phyloP scores from a whole-genome alignment of 2,329 filamentous ascomycete species.

The Diaporthe citrichinensis region DNA sequence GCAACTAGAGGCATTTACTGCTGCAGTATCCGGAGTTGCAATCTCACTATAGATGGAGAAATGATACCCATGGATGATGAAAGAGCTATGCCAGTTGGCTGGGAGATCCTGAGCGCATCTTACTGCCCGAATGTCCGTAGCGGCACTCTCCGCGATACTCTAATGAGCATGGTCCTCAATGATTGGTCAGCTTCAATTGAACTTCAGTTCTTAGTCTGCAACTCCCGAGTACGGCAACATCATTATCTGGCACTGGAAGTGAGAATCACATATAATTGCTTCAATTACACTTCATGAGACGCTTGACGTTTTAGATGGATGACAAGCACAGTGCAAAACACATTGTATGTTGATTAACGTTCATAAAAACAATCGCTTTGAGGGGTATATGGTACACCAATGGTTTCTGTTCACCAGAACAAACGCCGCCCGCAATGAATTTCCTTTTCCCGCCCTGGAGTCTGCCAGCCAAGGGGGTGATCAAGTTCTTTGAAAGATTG shows the following conservation, averaged over 20 bases:
- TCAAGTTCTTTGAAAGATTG: background rate
- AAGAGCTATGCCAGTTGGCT: background rate
- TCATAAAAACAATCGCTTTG: constrained; percentile 41
- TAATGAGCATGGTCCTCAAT: background rate
- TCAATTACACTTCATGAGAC: background rate
- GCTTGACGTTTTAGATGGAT: background rate
- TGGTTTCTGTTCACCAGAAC: constrained; percentile 58
- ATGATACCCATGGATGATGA: constrained; percentile 43
- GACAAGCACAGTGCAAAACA: background rate
- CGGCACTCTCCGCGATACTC: no score
- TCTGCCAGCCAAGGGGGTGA: constrained; percentile 48
- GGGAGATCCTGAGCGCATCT: background rate
- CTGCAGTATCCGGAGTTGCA: constrained; percentile 40
- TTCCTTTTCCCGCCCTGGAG: constrained; percentile 42
- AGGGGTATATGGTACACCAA: constrained; percentile 56
- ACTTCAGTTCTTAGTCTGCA: background rate
- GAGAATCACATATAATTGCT: background rate
- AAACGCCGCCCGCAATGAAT: constrained; percentile 52
- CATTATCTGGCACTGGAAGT: background rate
- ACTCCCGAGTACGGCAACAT: background rate
- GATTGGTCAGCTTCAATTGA: background rate
- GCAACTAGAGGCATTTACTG: constrained; percentile 37
- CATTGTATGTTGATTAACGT: background rate
- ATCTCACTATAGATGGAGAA: constrained; percentile 42
- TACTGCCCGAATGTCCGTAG: background rate